A percentile compares a stretch with the other conserved stretches of the same genome.
Evolutionary conservation across 1,284 basidiomycete species (phyloP).

Genomic region (Pseudozyma sp.): DNA sequence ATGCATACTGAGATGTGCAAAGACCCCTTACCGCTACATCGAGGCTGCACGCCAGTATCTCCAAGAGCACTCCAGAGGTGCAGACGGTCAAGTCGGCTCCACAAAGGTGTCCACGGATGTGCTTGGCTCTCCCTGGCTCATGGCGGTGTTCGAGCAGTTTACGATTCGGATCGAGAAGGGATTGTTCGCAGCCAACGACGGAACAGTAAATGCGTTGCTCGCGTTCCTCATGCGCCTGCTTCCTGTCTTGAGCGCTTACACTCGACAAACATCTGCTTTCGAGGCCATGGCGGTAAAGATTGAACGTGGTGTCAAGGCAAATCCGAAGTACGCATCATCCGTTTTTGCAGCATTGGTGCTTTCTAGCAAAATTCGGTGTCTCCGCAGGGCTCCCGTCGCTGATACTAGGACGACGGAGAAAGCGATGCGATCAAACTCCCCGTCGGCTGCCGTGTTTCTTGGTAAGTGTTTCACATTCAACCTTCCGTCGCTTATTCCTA

Average conservation of each 20-base stretch:
- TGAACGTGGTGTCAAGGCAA: not conserved
- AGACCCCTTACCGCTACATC: constrained; percentile 87
- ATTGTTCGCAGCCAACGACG: constrained; percentile 24
- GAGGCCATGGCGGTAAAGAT: constrained; percentile 22
- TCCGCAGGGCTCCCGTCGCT: constrained; percentile 6
- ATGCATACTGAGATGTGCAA: constrained; percentile 83
- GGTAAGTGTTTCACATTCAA: constrained; percentile 15
- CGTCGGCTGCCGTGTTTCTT: constrained; percentile 8
- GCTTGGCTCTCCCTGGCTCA: constrained; percentile 47
- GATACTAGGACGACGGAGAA: constrained; percentile 1
- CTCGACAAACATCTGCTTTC: constrained; percentile 18
- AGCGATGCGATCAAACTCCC: not conserved
- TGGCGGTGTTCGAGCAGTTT: constrained; percentile 54
- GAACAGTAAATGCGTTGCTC: constrained; percentile 18
- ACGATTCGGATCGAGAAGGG: constrained; percentile 48
- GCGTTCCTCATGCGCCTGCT: constrained; percentile 50
- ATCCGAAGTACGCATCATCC: constrained; percentile 6
- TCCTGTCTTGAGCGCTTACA: constrained; percentile 33
- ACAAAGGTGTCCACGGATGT: constrained; percentile 7
- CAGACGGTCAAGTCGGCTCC: not conserved
- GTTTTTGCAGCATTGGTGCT: constrained; percentile 2
- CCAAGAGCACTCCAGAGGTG: constrained; percentile 21
- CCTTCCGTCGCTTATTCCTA: not conserved
- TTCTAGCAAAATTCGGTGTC: constrained; percentile 20
- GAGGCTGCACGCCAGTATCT: constrained; percentile 74